Percentiles rank a stretch among this genome's conserved stretches.
These are phyloP conservation scores for Cladobotryum protrusum DNA, from an alignment of 2,329 filamentous ascomycete species.

Conservation along the genomic window DNA sequence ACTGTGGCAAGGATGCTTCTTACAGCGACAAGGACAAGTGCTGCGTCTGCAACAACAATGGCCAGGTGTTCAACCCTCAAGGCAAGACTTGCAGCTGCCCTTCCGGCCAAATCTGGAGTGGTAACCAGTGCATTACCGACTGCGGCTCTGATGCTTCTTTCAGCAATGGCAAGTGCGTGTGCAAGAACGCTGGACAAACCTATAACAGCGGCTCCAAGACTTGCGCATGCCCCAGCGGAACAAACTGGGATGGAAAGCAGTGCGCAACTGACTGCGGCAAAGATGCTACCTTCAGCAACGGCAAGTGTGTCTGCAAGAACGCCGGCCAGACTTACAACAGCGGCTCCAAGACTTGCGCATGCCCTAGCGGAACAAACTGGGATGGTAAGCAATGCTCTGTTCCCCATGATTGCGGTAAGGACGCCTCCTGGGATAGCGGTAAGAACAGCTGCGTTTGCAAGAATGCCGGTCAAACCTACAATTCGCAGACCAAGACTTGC, in stretches of 20 bases:
- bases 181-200: no score
- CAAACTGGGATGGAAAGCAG: no score
- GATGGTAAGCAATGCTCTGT: no score
- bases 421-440: not conserved
- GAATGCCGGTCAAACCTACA: slow-evolving; percentile 7
- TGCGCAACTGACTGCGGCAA: slow-evolving; percentile 11
- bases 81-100: slow-evolving; percentile 10
- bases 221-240: no score
- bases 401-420: no score
- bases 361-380: no score
- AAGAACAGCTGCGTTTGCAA: slow-evolving; percentile 11
- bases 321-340: no score
- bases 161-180: no score
- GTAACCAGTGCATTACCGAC: slow-evolving; percentile 3
- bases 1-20: slow-evolving; percentile 11
- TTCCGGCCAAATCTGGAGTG: slow-evolving; percentile 1
- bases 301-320: no score
- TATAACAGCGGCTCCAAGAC: no score
- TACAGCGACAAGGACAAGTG: slow-evolving; percentile 1
- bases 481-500: slow-evolving; percentile 8
- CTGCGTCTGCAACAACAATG: slow-evolving; percentile 13
- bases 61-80: slow-evolving; percentile 7
- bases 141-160: slow-evolving; percentile 8
- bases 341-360: no score
- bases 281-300: not conserved